These are phyloP conservation scores for Tilletia setariae DNA, from an alignment of 1,284 basidiomycete genomes.

Conservation along the genomic window DNA sequence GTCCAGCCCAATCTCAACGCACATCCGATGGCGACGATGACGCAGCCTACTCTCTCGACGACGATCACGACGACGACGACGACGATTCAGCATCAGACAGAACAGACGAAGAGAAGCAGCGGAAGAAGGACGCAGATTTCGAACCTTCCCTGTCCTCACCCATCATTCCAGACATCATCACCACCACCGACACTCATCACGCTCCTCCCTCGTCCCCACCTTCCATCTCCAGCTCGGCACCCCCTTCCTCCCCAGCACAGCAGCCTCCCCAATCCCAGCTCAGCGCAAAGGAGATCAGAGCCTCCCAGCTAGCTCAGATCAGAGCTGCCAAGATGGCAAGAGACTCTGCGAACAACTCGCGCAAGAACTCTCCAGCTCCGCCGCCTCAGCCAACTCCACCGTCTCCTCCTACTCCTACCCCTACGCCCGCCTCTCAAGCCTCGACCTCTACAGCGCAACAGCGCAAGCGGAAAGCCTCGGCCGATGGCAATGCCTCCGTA, in stretches of 20 bases:
- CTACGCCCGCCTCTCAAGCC: too few species aligned
- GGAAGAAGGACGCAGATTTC: neutral
- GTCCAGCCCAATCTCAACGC: too few species aligned
- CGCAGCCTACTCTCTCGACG: neutral
- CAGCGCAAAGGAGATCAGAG: slow-evolving; percentile 3
- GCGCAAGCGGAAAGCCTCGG: slow-evolving; percentile 8
- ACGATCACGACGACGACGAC: neutral
- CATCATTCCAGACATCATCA: neutral
- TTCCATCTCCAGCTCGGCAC: neutral
- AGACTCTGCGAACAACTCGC: too few species aligned
- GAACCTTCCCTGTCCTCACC: neutral
- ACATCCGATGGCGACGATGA: neutral
- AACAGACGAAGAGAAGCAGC: slow-evolving; percentile 1
- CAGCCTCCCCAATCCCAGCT: neutral
- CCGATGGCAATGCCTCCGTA: neutral
- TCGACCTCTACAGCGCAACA: too few species aligned
- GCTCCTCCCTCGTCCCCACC: neutral
- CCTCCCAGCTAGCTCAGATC: slow-evolving; percentile 13
- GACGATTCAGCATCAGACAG: neutral
- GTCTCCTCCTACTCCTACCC: too few species aligned
- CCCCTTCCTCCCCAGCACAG: neutral
- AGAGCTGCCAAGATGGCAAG: slow-evolving; percentile 3
- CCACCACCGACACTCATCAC: neutral
- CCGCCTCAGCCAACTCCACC: too few species aligned
- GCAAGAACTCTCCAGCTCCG: too few species aligned